phyloP scores from a whole-genome alignment of 208 protist genomes.

The Trypanosomatidae sp. region DNA sequence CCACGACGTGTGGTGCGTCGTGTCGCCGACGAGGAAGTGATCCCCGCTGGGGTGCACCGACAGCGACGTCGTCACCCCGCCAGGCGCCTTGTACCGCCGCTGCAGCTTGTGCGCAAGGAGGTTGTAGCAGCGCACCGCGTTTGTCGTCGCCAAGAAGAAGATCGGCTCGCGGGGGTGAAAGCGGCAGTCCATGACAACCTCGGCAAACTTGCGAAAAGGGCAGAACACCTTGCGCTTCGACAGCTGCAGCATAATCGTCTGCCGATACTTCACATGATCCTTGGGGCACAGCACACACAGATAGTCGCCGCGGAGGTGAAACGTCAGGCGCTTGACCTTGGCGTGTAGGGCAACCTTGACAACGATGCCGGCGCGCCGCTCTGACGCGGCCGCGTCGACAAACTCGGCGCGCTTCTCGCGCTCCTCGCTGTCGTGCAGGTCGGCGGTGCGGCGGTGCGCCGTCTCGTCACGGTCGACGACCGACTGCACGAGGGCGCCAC shows the following conservation, averaged over 20 bases:
- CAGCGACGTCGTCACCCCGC: slow-evolving; percentile 87
- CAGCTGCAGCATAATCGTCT: slow-evolving; percentile 88
- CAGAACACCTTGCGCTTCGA: slow-evolving; percentile 88
- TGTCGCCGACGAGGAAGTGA: slow-evolving; percentile 93
- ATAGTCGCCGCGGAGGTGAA: slow-evolving; percentile 86
- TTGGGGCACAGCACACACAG: slow-evolving; percentile 84
- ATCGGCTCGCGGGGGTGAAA: slow-evolving; percentile 98
- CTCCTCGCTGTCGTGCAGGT: slow-evolving; percentile 80
- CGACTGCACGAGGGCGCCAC: slow-evolving; percentile 70
- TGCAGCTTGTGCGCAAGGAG: slow-evolving; percentile 92
- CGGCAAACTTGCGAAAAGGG: slow-evolving; percentile 87
- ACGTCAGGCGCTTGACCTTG: slow-evolving; percentile 81
- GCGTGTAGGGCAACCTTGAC: slow-evolving; percentile 85
- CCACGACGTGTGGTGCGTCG: slow-evolving; percentile 91
- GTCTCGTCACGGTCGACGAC: slow-evolving; percentile 67
- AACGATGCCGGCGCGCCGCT: slow-evolving; percentile 72
- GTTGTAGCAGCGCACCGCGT: slow-evolving; percentile 96
- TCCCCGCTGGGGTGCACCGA: slow-evolving; percentile 95
- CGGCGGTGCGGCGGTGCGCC: slow-evolving; percentile 43
- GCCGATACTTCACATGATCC: slow-evolving; percentile 89
- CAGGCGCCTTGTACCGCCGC: slow-evolving; percentile 89
- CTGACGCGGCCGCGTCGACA: slow-evolving; percentile 50
- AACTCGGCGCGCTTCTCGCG: slow-evolving; percentile 84
- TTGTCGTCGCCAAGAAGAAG: slow-evolving; percentile 95
- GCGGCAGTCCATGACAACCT: slow-evolving; percentile 84